Base-by-base conservation (phyloP, 1,139 yeast genomes). In the Scheffersomyces illinoinensis region DNA sequence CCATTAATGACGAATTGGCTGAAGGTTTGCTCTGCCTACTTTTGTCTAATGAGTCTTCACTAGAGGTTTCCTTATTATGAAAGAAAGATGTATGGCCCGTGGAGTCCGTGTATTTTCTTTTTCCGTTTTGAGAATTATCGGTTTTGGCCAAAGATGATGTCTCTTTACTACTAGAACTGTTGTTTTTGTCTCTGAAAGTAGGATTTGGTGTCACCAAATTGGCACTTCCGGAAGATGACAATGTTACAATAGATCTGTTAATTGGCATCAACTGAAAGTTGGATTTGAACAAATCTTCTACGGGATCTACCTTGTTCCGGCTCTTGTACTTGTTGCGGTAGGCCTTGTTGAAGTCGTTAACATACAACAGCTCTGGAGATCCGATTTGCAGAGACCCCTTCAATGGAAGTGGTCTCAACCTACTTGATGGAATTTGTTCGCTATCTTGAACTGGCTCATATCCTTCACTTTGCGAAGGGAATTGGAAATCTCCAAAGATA, bases 231-330 rank as follows among this genome's bases (percentile, higher is more conserved):
- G 62, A 57, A 6, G 63, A 59, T 2, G 67, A 63, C 3, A 69
- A 52, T 0, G 81, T 76, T 1, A 68, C 75, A 18, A 67, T 70
- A 3, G 81, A 77, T 53, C 79, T 62, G 55, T 66, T 70, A 59
- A 74, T 65, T 6, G 81, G 82, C 56, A 68, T 70, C 55, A 77
- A 69, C 58, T 72, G 73, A 60, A 71, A 75, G 47, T 66, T 64
- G 21, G 73, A 68, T 49, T 64, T 67, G 52, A 68, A 66, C 7
- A 70, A 57, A 0, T 66, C 54, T 12, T 61, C 56, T 47, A 63
- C 66, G 8, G 59, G 52, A 17, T 60, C 61, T 12, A 47, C 56
- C 18, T 56, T 57, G 20, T 47, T 56, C 54, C 47, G 53, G 17
- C 53, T 58, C 24, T 47, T 59, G 58, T 70, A 66, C 52, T 66